Percentiles rank a stretch among this genome's conserved stretches.
phyloP scores from a whole-genome alignment of 2,329 filamentous ascomycete genomes.

The Aspergillus awamori region DNA sequence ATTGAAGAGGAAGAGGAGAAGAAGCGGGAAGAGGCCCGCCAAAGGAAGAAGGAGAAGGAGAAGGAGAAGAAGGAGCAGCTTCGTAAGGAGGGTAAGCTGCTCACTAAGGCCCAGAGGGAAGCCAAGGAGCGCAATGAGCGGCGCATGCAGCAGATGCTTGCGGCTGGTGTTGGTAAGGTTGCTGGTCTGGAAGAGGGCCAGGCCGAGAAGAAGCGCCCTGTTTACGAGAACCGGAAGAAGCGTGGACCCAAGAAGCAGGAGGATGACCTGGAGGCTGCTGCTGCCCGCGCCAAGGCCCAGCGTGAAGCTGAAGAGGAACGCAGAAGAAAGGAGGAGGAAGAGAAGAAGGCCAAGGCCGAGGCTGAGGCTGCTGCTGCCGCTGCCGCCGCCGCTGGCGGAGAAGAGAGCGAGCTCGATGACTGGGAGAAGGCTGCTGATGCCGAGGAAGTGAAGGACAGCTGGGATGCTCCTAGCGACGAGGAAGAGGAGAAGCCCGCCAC shows the following conservation, averaged over 20 bases:
- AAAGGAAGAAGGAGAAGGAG: constrained; percentile 53
- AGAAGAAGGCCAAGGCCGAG: constrained; percentile 74
- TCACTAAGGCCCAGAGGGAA: constrained; percentile 54
- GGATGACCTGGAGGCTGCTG: constrained; percentile 56
- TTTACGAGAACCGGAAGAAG: constrained; percentile 76
- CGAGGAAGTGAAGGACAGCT: constrained; percentile 85
- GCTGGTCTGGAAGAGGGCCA: constrained; percentile 49
- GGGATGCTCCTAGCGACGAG: constrained; percentile 68
- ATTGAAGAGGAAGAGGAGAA: constrained; percentile 50
- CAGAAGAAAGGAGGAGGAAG: constrained; percentile 70
- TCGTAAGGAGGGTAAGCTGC: constrained; percentile 51
- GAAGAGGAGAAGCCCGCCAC: constrained; percentile 62
- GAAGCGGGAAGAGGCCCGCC: constrained; percentile 50
- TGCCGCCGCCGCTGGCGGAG: constrained; percentile 53
- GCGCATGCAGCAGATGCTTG: constrained; percentile 54
- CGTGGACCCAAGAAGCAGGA: constrained; percentile 67
- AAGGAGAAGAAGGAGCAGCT: constrained; percentile 55
- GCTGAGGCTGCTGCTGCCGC: constrained; percentile 69
- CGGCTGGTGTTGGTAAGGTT: constrained; percentile 48
- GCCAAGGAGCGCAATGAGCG: constrained; percentile 51
- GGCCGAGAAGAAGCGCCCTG: constrained; percentile 73
- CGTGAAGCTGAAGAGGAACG: constrained; percentile 58
- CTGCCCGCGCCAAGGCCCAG: constrained; percentile 49
- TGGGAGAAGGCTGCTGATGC: constrained; percentile 83
- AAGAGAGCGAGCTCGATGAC: constrained; percentile 67